phyloP scores from a whole-genome alignment of 495 filamentous ascomycete genomes.

The Talaromyces adpressus region DNA sequence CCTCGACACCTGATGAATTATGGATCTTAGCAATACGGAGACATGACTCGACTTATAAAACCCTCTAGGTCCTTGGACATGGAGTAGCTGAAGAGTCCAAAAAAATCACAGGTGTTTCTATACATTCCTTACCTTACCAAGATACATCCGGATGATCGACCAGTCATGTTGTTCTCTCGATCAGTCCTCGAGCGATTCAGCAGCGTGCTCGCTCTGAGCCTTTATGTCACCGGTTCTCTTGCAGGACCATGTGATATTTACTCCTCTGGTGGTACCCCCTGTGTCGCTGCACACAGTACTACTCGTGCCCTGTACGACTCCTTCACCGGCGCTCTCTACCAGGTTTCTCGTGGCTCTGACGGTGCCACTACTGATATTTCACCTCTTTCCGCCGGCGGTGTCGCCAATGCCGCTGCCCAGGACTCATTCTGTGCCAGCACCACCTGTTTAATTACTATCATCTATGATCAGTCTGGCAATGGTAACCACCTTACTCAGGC shows the following conservation, averaged over 20 bases:
- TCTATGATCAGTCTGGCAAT: constrained; percentile 54
- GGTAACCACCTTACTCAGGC: constrained; percentile 53
- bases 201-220: constrained; percentile 27
- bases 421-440: constrained; percentile 50
- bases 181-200: constrained; percentile 12
- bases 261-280: constrained; percentile 42
- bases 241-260: constrained; percentile 54
- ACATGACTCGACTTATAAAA: neutral
- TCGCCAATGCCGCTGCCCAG: constrained; percentile 49
- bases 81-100: neutral
- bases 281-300: constrained; percentile 52
- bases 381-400: constrained; percentile 44
- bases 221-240: constrained; percentile 31
- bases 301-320: constrained; percentile 50
- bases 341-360: constrained; percentile 48
- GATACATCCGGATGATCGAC: neutral
- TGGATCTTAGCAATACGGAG: neutral
- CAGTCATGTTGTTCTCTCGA: neutral
- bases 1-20: neutral
- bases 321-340: constrained; percentile 46
- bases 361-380: constrained; percentile 34
- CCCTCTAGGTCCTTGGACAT: neutral
- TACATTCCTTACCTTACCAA: neutral
- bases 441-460: constrained; percentile 51
- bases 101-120: neutral